A percentile compares a stretch with the other conserved stretches of the same genome.
These are phyloP conservation scores for Aechmea fasciata DNA, from an alignment of 176 grass and related monocot genomes.

Conservation along the genomic window DNA sequence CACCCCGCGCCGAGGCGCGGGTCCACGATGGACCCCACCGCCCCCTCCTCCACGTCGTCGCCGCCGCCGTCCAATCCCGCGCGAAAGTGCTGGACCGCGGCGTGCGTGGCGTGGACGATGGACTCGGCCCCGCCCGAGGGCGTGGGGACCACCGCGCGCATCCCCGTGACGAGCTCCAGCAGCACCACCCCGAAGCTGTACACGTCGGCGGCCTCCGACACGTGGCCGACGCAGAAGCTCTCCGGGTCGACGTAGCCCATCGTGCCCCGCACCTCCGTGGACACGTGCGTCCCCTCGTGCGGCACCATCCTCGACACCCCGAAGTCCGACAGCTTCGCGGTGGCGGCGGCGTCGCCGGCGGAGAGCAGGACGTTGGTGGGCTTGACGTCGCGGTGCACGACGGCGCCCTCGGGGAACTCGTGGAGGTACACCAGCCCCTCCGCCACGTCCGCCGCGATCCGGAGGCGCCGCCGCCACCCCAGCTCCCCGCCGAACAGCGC, in stretches of 20 bases:
- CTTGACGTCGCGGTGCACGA: conserved; percentile 75
- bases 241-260: conserved; percentile 69
- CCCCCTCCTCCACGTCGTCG: neutral
- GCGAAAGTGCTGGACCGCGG: neutral
- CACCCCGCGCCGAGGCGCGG: conserved; percentile 28
- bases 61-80: conserved; percentile 3
- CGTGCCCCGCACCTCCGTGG: conserved; percentile 59
- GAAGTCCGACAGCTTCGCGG: conserved; percentile 69
- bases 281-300: conserved; percentile 40
- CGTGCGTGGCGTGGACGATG: conserved; percentile 41
- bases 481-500: conserved; percentile 37
- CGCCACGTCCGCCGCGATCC: conserved; percentile 40
- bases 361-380: conserved; percentile 53
- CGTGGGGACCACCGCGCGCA: conserved; percentile 55
- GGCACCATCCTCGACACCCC: conserved; percentile 53
- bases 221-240: conserved; percentile 44
- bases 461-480: conserved; percentile 36
- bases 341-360: conserved; percentile 20
- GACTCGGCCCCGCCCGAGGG: conserved; percentile 49
- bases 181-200: conserved; percentile 46
- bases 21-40: conserved; percentile 37
- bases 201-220: conserved; percentile 41
- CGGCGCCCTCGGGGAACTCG: conserved; percentile 36
- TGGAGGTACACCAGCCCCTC: conserved; percentile 66
- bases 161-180: conserved; percentile 38